A percentile compares a stretch with the other conserved stretches of the same genome.
These are phyloP conservation scores for Chrysoporthe puriensis DNA, from an alignment of 2,329 filamentous ascomycete genomes.

Conservation along the genomic window DNA sequence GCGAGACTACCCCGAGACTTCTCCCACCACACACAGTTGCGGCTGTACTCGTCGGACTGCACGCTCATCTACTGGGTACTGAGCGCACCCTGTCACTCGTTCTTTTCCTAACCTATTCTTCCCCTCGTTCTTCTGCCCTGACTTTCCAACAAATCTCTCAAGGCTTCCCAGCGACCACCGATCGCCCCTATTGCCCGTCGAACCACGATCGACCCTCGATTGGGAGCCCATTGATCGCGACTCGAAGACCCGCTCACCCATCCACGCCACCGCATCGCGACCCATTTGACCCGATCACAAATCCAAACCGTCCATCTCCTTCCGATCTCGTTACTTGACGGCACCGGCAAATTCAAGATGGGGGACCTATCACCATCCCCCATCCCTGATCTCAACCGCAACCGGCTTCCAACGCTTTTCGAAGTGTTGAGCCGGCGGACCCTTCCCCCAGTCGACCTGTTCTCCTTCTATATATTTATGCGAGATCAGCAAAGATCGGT, in stretches of 20 bases:
- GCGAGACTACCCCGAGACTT: conserved; percentile 7
- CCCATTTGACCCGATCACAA: neutral
- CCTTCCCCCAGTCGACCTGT: conserved; percentile 93
- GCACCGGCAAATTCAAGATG: conserved; percentile 38
- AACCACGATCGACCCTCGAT: conserved; percentile 11
- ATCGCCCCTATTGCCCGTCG: conserved; percentile 6
- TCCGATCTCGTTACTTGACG: neutral
- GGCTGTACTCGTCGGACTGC: conserved; percentile 14
- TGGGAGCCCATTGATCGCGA: conserved; percentile 15
- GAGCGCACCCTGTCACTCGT: conserved; percentile 24
- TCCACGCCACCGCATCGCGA: conserved; percentile 1
- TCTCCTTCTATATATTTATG: conserved; percentile 99
- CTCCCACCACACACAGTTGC: conserved; percentile 15
- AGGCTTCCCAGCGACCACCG: neutral
- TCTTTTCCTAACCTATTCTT: conserved; percentile 13
- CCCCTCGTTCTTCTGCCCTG: conserved; percentile 9
- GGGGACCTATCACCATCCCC: conserved; percentile 52
- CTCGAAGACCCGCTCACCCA: conserved; percentile 12
- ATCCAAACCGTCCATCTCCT: conserved; percentile 3
- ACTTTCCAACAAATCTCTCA: conserved; percentile 9
- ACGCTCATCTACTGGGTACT: conserved; percentile 21
- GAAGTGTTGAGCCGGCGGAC: conserved; percentile 94
- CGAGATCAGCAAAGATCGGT: conserved; percentile 96
- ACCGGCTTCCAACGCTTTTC: conserved; percentile 90
- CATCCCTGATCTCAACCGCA: conserved; percentile 66